Conservation (phyloP, 1,139 yeast genomes). For the Debaryomyces nepalensis region DNA sequence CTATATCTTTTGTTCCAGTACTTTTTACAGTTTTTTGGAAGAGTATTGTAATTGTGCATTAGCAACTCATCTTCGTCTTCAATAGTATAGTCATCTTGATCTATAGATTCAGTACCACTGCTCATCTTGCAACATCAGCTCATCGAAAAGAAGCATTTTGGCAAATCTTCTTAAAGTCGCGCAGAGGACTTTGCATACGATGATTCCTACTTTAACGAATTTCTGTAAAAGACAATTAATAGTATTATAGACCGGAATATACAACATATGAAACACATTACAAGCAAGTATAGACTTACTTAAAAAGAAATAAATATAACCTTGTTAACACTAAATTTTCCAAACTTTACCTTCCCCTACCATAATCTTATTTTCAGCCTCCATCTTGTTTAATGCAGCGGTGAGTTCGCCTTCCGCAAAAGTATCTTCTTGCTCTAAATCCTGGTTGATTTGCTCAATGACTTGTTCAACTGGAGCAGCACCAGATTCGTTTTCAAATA, state of each 20-base stretch:
- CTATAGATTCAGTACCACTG: slow-evolving; percentile 6
- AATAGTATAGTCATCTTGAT: slow-evolving; percentile 22
- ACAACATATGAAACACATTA: slow-evolving; percentile 4
- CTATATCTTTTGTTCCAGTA: slow-evolving; percentile 66
- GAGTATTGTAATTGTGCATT: slow-evolving; percentile 44
- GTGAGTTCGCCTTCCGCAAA: slow-evolving; percentile 56
- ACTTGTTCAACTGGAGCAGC: slow-evolving; percentile 52
- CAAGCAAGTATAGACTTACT: slow-evolving; percentile 1
- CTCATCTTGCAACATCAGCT: slow-evolving; percentile 6
- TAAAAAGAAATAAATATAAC: slow-evolving; percentile 5
- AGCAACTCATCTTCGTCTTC: slow-evolving; percentile 37
- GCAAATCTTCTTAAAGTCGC: slow-evolving; percentile 1
- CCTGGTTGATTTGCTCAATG: slow-evolving; percentile 51
- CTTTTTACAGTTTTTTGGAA: slow-evolving; percentile 49
- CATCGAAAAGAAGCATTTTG: neutral
- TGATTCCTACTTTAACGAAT: too few species aligned
- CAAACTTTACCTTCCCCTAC: slow-evolving; percentile 65
- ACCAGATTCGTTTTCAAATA: slow-evolving; percentile 49
- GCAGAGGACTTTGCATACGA: too few species aligned
- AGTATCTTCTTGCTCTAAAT: slow-evolving; percentile 63
- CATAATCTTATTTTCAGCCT: slow-evolving; percentile 61
- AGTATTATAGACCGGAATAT: slow-evolving; percentile 1
- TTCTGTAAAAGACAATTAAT: neutral
- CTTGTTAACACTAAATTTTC: slow-evolving; percentile 43
- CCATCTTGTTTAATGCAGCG: slow-evolving; percentile 58